Evolutionary conservation across 78 protist genomes (phyloP), one percentile per base, ranked within the genome.

Genomic region (Chrysochromulina tobinii): DNA sequence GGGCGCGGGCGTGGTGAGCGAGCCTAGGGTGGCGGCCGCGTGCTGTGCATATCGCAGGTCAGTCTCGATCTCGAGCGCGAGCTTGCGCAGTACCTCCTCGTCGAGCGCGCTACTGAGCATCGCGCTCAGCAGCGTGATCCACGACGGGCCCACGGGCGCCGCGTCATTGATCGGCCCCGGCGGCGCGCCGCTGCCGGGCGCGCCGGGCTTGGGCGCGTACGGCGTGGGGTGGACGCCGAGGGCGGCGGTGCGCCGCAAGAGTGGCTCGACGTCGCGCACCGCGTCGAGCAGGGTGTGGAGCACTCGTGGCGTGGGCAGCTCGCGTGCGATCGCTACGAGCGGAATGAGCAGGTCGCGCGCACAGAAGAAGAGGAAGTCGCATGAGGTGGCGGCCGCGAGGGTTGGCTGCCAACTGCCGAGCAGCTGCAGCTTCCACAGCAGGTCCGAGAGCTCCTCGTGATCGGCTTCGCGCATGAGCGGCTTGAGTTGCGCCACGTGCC

Each of bases 21-120:
- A 27, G 79, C n/a, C 21, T 1, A 0, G 68, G 88, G 12, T n/a
- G 23, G 14, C 54, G 48, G 51, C 89, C 2, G 95, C 81, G 67
- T 97, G 99, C 27, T 92, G 88, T 27, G 95, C 93, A 27, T 97
- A 48, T 11, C 99, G 95, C 27, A 97, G 94, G 69, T 97, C 98
- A 21, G 96, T 91, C 90, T 97, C 99, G 38, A 97, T 91, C 27
- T 94, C 97, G 23, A 58, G 81, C 68, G 97, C 93, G 23, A 98
- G 97, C 72, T 98, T 98, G 23, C 87, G 68, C 58, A 97, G 59
- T 51, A 97, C 88, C 64, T 69, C 57, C 72, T 93, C 95, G 59
- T 90, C 94, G 12, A 94, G 38, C 92, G 81, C 48, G 55, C 20
- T 25, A 27, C 58, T 11, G 50, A 94, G 94, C 21, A 21, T 4